Percentiles rank a stretch among this genome's conserved stretches.
Evolutionary conservation across 176 grass and related monocot genomes (phyloP).

Genomic region (Aegilops bicornis): DNA sequence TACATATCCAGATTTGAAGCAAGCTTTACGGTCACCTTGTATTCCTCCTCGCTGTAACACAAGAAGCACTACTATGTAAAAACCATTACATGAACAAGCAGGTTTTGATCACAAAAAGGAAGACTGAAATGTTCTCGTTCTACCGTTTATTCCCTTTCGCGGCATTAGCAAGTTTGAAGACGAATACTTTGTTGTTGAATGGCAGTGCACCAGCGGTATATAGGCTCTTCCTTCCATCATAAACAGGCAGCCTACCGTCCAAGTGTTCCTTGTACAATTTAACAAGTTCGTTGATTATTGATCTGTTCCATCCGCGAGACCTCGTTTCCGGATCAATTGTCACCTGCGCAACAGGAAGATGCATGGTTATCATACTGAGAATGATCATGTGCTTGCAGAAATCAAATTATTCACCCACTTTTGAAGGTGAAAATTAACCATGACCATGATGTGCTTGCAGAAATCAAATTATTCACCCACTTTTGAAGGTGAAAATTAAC

Average conservation of each 20-base stretch:
- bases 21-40: conserved; percentile 52
- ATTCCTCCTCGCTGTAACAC: conserved; percentile 39
- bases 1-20: conserved; percentile 41
- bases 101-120: background rate
- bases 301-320: conserved; percentile 36
- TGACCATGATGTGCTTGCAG: background rate
- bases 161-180: conserved; percentile 35
- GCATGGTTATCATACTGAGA: background rate
- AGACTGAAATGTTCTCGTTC: background rate
- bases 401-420: background rate
- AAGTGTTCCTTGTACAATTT: conserved; percentile 19
- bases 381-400: background rate
- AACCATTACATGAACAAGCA: background rate
- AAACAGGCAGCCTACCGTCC: conserved; percentile 38
- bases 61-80: background rate
- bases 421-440: background rate
- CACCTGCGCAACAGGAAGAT: conserved; percentile 31
- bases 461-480: background rate
- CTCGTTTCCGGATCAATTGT: conserved; percentile 37
- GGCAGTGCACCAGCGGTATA: conserved; percentile 66
- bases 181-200: conserved; percentile 48
- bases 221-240: conserved; percentile 55
- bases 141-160: conserved; percentile 20
- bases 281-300: conserved; percentile 40
- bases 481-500: background rate